Evolutionary conservation across 1,284 basidiomycete species (phyloP).

Genomic region (Afroboletus lepidellus): DNA sequence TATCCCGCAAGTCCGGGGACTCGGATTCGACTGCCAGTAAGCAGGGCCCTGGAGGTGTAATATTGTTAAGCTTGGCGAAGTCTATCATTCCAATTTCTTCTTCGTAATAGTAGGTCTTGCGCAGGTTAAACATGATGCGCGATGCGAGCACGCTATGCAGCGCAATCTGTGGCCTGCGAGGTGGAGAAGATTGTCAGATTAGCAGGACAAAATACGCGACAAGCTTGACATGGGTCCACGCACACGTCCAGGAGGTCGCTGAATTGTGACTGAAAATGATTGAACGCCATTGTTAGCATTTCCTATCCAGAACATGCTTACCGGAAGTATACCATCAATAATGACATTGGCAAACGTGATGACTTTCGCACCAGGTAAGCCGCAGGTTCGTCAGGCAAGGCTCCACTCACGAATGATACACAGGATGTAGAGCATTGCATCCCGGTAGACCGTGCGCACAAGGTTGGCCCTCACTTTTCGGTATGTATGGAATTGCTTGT

Average conservation of each 20-base stretch:
- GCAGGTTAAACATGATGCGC: slow-evolving; percentile 16
- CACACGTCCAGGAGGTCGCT: not conserved
- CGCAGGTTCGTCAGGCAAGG: not conserved
- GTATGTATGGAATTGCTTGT: not conserved
- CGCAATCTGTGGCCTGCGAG: slow-evolving; percentile 6
- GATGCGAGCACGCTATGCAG: slow-evolving; percentile 18
- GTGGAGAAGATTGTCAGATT: not conserved
- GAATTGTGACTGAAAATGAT: slow-evolving; percentile 5
- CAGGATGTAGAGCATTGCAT: not conserved
- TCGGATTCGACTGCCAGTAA: not conserved
- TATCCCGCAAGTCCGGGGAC: not conserved
- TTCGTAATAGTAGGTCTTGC: not conserved
- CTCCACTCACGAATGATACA: slow-evolving; percentile 15
- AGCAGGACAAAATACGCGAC: not conserved
- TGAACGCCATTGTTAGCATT: not conserved
- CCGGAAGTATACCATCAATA: slow-evolving; percentile 14
- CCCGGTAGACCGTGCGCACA: not conserved
- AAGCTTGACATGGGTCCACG: not conserved
- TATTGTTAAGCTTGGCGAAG: not conserved
- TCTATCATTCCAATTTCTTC: not conserved
- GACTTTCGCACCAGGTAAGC: slow-evolving; percentile 5
- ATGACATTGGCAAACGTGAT: slow-evolving; percentile 20
- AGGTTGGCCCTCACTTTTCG: not conserved
- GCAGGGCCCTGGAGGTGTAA: not conserved
- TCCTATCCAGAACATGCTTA: not conserved